Conservation (phyloP, 768 basidiomycete genomes). For the Kwoniella sp. region DNA sequence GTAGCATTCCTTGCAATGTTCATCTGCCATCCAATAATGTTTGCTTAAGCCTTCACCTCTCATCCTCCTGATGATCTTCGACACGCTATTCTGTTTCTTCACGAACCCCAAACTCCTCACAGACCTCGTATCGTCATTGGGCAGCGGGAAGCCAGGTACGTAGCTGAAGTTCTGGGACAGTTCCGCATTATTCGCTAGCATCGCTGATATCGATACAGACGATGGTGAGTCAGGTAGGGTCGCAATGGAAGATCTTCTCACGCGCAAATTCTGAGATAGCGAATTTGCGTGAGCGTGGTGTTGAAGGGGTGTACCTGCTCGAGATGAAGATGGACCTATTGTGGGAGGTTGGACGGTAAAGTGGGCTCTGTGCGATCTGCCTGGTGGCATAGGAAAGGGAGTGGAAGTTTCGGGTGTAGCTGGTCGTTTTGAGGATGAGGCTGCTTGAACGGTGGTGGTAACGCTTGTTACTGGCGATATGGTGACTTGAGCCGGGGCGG, state of each 20-base stretch:
- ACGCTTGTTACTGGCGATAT: conserved; percentile 46
- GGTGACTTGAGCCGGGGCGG: conserved; percentile 47
- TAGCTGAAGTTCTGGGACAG: conserved; percentile 43
- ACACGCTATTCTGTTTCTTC: conserved; percentile 78
- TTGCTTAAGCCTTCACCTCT: conserved; percentile 82
- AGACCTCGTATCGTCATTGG: conserved; percentile 75
- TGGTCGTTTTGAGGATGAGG: background rate
- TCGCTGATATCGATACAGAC: conserved; percentile 47
- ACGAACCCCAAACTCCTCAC: conserved; percentile 61
- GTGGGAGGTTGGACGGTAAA: conserved; percentile 14
- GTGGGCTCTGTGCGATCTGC: conserved; percentile 16
- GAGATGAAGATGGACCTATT: conserved; percentile 19
- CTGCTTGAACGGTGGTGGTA: conserved; percentile 43
- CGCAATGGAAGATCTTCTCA: conserved; percentile 42
- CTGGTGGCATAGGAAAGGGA: conserved; percentile 15
- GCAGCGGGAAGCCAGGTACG: conserved; percentile 90
- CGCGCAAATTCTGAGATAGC: conserved; percentile 23
- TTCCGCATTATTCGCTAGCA: conserved; percentile 47
- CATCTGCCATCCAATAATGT: conserved; percentile 99
- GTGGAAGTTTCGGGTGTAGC: conserved; percentile 15
- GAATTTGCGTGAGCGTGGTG: conserved; percentile 36
- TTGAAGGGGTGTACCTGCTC: conserved; percentile 22
- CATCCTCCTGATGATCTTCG: conserved; percentile 85
- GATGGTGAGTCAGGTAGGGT: conserved; percentile 50
- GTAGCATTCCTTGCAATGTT: conserved; percentile 91